Base-by-base conservation (phyloP, 1,139 yeast species). In the Suhomyces bribrorum region DNA sequence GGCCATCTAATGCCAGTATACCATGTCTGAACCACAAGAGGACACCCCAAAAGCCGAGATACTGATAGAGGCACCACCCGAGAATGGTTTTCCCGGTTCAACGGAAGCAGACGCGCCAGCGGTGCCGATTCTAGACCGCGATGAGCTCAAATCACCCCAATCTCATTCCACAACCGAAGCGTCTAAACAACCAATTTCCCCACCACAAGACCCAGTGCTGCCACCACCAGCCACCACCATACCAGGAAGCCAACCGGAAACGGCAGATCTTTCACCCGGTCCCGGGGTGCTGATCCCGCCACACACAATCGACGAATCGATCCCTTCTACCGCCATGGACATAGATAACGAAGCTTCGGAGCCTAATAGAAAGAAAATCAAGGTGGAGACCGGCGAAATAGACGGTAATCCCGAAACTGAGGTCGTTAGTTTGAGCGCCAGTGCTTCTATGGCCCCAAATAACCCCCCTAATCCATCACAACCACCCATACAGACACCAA, bases 21-120 rank as follows among this genome's bases (percentile, higher is more conserved):
- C 18, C 20, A 34, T 34, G 37, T 34, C 37, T 14, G 37, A 34
- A 12, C 14, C 24, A 14, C 32, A 18, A 28, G 30, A 13, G 9
- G 32, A 16, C 12, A 22, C 29, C 13, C 37, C 17, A n/a, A 14
- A 18, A 13, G 17, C 26, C 22, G 37, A 18, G 32, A 25, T 25
- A 14, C 32, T 7, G 33, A 29, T 14, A 11, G 17, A 11, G 29
- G 17, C 1, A 11, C 4, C 5, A 1, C 11, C 3, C 11, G 32
- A 20, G 23, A 20, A 20, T 20, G 23, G 3, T 3, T 8, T 20
- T 3, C 6, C 23, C 23, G 23, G 8, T 20, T 20, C 23, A 3
- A 8, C 23, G 23, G 23, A 20, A 20, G 11, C 8, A 8, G 8
- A 8, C 8, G 11, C 23, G 11, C 23, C 8, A 20, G 23, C 8